Base-by-base conservation (phyloP, 2,329 filamentous ascomycete genomes). In the Colletotrichum chlorophyti region DNA sequence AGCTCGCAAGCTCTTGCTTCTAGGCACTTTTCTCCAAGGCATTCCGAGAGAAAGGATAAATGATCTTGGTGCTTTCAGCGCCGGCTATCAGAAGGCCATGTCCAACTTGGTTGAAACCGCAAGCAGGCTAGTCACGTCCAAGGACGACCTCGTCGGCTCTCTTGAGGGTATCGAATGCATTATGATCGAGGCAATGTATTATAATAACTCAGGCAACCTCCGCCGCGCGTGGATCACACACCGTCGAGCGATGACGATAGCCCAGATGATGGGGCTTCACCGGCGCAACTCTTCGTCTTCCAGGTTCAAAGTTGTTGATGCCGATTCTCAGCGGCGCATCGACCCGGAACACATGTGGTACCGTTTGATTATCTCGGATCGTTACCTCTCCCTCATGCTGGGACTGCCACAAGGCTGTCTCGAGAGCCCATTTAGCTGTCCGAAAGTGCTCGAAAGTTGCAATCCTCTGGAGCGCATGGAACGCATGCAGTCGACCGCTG, bases 81-180 rank as follows among this genome's bases (percentile, higher is more conserved):
- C 21, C 2, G 17, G 27, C 5, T 49, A 62, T 2, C 69, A 76
- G 49, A 35, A 8, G 4, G 65, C 73, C 6, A 66, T 69, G 66
- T 45, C 61, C 5, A 65, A 65, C 0, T 38, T 69, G 0, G 65
- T 74, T 3, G 67, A 72, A 12, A 65, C 66, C 0, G 70, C 69
- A 1, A 69, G 65, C 11, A 67, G 64, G 5, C 61, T 73, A 7
- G 74, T 85, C 1, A 79, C 77, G 0, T 72, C 70, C 12, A 76
- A 83, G 23, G 77, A 83, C 47, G 75, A 77, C 3, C 65, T 85
- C 1, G 64, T 79, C 0, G 69, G 67, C 21, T 77, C 74, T 0
- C 34, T 82, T 1, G 79, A 83, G 49, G 79, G 79, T 0, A 65
- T 84, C 6, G 78, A 83, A 57, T 81, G 78, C 48, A 62, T 84